These are phyloP conservation scores for Botryococcus braunii DNA, from an alignment of 163 green algal species.

Conservation along the genomic window DNA sequence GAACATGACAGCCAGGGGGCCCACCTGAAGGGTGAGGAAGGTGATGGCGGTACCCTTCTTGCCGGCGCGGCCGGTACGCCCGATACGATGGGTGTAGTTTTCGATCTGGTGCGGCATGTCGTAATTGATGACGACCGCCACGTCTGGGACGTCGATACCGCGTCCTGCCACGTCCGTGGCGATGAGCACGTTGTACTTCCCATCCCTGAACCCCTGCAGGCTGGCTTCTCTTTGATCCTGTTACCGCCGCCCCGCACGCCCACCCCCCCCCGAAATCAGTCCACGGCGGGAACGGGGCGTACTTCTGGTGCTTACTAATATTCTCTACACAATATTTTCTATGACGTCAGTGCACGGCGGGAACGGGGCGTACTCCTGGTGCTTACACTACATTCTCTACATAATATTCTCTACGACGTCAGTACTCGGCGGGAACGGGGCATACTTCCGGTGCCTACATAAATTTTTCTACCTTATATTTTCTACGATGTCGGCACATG, in stretches of 20 bases:
- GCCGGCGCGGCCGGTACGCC: conserved; percentile 80
- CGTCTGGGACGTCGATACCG: conserved; percentile 77
- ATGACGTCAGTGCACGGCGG: no score
- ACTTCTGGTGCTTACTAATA: no score
- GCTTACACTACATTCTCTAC: no score
- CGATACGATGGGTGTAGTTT: conserved; percentile 97
- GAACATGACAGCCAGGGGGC: background rate
- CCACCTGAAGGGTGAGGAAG: conserved; percentile 70
- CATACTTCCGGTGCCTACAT: no score
- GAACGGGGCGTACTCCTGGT: no score
- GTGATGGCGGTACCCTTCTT: conserved; percentile 82
- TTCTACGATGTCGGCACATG: background rate
- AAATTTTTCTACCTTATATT: background rate
- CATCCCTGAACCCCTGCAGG: conserved; percentile 72
- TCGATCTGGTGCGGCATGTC: conserved; percentile 96
- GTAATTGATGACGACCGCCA: conserved; percentile 96
- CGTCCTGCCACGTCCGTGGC: conserved; percentile 95
- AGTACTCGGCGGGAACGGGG: no score
- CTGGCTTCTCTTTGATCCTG: conserved; percentile 29
- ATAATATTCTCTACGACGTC: no score
- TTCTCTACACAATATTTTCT: no score
- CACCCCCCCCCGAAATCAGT: background rate
- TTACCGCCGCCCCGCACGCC: background rate
- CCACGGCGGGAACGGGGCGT: background rate
- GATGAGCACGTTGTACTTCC: conserved; percentile 88